Base-by-base conservation (phyloP, 805 yeast genomes). In the Lachancea meyersii region DNA sequence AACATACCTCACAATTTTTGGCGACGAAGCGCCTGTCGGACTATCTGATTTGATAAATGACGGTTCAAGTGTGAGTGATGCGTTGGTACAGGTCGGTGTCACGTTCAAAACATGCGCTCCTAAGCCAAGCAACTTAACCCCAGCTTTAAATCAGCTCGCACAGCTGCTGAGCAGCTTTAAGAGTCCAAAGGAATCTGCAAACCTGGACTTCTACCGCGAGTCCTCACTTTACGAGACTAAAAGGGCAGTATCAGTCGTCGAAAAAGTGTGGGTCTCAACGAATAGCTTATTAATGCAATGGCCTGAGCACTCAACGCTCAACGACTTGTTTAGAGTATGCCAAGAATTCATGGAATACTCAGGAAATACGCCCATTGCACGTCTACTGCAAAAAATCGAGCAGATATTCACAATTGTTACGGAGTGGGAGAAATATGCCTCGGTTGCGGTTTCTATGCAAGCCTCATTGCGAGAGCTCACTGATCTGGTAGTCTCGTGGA, bases 371-470 rank as follows among this genome's bases (percentile, higher is more conserved):
- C 93, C 98, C 0, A 64, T 93, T 26, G 89, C 89, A 8, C 75
- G 83, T 51, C 72, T 81, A 43, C 68, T 94, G 33, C 84, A 82
- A 39, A 89, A 89, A 61, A 65, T 87, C 27, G 98, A 93, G 63
- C 95, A 86, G 57, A 75, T 91, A 22, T 86, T 85, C 55, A 83
- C 87, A 0, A 80, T 76, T 55, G 72, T 89, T 47, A 73, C 82
- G 20, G 97, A 93, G 59, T 93, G 98, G 97, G 93, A 93, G 60
- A 83, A 86, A 49, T 88, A 85, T 63, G 95, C 97, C 1, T 79
- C 88, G 22, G 71, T 79, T 9, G 81, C 84, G 40, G 89, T 84
- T 1, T 75, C 94, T 1, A 65, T 93, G 40, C 67, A 67, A 31
- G 54, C 53, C 1, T 74, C 76, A 39, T 73, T 80, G 47, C 80